Conservation (phyloP, 1,139 yeast species). For the Scheffersomyces titani region DNA sequence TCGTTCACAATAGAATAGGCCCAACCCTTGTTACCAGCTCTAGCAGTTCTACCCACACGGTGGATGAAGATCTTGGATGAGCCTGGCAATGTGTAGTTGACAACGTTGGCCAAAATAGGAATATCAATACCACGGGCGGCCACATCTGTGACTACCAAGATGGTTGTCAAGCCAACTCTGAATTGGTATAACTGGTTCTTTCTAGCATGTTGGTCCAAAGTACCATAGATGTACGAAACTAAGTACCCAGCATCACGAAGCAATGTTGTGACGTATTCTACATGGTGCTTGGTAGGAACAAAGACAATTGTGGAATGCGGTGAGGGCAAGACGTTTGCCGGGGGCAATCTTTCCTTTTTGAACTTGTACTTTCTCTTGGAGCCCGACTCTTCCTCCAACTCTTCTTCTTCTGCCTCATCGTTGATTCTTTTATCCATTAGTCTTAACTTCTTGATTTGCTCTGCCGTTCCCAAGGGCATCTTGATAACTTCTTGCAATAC, state of each 20-base stretch:
- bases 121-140: conserved; percentile 99
- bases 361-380: conserved; percentile 39
- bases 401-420: conserved; percentile 52
- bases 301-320: conserved; percentile 86
- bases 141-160: conserved; percentile 94
- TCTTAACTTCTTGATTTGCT: conserved; percentile 56
- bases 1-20: conserved; percentile 90
- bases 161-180: conserved; percentile 76
- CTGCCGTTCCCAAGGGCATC: conserved; percentile 76
- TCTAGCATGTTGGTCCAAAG: conserved; percentile 94
- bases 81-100: conserved; percentile 87
- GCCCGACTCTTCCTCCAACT: conserved; percentile 38
- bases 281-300: conserved; percentile 97
- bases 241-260: conserved; percentile 81
- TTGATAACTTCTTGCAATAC: conserved; percentile 81
- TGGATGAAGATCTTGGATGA: conserved; percentile 93
- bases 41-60: conserved; percentile 98
- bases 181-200: conserved; percentile 84
- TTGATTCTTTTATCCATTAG: conserved; percentile 46
- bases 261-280: conserved; percentile 77
- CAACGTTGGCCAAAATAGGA: conserved; percentile 91
- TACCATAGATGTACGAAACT: conserved; percentile 88
- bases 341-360: conserved; percentile 63
- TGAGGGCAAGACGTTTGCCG: conserved; percentile 82
- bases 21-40: conserved; percentile 99